Conservation (phyloP, 805 yeast species). For the Saccharomycopsis babjevae region DNA sequence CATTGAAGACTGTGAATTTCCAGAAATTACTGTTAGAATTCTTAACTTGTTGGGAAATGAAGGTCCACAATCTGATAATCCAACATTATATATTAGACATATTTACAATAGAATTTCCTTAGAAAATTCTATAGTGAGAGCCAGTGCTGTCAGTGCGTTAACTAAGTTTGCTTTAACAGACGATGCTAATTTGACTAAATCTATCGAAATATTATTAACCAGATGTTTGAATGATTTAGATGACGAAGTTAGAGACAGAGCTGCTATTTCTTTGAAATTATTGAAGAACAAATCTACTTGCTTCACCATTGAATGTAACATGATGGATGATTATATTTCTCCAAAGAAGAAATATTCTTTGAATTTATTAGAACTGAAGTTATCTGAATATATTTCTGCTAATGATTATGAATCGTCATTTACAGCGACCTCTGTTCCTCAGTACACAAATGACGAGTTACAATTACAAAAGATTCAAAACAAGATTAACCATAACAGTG, state of each 20-base stretch:
- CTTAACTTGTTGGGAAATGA: conserved; percentile 87
- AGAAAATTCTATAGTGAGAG: conserved; percentile 90
- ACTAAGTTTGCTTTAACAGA: conserved; percentile 80
- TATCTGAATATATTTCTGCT: conserved; percentile 57
- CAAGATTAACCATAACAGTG: conserved; percentile 22
- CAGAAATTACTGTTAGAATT: conserved; percentile 87
- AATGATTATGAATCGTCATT: conserved; percentile 49
- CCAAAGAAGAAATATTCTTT: conserved; percentile 65
- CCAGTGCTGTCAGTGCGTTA: conserved; percentile 89
- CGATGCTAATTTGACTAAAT: conserved; percentile 54
- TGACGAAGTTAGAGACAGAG: conserved; percentile 97
- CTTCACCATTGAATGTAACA: conserved; percentile 16
- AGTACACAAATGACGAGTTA: conserved; percentile 53
- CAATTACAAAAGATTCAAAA: conserved; percentile 50
- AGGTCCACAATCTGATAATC: conserved; percentile 80
- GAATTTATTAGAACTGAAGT: conserved; percentile 65
- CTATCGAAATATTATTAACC: conserved; percentile 63
- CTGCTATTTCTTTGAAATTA: conserved; percentile 72
- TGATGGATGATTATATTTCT: conserved; percentile 42
- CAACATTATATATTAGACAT: conserved; percentile 87
- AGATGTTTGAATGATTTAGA: conserved; percentile 84
- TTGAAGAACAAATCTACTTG: conserved; percentile 32
- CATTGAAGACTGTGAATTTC: conserved; percentile 95
- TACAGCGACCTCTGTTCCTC: conserved; percentile 61
- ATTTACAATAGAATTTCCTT: conserved; percentile 94